A percentile compares a stretch with the other conserved stretches of the same genome.
Evolutionary conservation across 768 basidiomycete genomes (phyloP).

Genomic region (Coprinellus micaceus): DNA sequence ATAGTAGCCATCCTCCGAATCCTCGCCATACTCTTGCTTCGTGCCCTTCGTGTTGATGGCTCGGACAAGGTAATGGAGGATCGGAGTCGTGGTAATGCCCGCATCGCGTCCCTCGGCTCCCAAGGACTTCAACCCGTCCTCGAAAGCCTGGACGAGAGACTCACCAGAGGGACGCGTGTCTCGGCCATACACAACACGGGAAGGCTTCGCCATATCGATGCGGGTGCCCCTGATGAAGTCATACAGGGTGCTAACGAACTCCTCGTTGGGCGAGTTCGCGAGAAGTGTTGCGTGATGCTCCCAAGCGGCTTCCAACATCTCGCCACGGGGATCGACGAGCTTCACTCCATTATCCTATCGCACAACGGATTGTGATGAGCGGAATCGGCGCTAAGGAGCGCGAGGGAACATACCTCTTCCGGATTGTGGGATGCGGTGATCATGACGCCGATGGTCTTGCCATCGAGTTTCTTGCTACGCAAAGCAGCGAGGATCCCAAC

Average conservation of each 20-base stretch:
- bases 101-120: constrained; percentile 66
- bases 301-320: constrained; percentile 96
- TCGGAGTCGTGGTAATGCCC: constrained; percentile 88
- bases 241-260: constrained; percentile 65
- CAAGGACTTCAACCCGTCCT: constrained; percentile 78
- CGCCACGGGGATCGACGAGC: constrained; percentile 93
- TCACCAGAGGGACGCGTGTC: constrained; percentile 91
- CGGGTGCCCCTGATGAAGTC: constrained; percentile 57
- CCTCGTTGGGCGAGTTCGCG: constrained; percentile 80
- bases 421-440: constrained; percentile 99
- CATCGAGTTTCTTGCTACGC: constrained; percentile 87
- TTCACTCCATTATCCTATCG: constrained; percentile 98
- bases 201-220: constrained; percentile 77
- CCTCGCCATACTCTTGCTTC: constrained; percentile 73
- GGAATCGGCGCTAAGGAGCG: neutral
- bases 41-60: constrained; percentile 85
- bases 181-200: constrained; percentile 83
- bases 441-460: constrained; percentile 95
- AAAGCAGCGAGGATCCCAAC: constrained; percentile 88
- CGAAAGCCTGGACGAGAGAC: constrained; percentile 68
- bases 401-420: constrained; percentile 57
- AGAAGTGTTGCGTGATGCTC: constrained; percentile 82
- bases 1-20: constrained; percentile 80
- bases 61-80: constrained; percentile 91
- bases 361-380: constrained; percentile 10